phyloP scores from a whole-genome alignment of 495 filamentous ascomycete genomes.

The Aspergillus conjunctus region DNA sequence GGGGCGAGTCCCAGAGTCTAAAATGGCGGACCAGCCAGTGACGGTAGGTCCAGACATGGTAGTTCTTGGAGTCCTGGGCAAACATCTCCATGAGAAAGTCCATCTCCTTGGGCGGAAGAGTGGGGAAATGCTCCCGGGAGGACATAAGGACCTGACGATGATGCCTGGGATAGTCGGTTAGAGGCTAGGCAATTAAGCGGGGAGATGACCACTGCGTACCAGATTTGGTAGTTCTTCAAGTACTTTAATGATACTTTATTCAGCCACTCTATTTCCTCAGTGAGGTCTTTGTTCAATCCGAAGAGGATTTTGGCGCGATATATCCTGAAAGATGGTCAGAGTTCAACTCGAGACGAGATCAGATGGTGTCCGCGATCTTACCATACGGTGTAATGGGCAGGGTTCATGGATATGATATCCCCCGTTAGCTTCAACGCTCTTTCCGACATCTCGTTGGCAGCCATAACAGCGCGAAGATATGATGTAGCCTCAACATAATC shows the following conservation, averaged over 20 bases:
- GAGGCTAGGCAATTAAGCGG: not conserved
- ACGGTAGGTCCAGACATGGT: conserved; percentile 96
- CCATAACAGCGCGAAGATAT: conserved; percentile 94
- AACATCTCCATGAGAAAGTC: conserved; percentile 83
- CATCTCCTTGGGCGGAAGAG: conserved; percentile 60
- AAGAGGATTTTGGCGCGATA: conserved; percentile 81
- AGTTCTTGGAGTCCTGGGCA: conserved; percentile 87
- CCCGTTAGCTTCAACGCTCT: conserved; percentile 82
- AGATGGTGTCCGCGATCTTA: conserved; percentile 31
- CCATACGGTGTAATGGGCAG: conserved; percentile 98
- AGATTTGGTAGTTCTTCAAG: conserved; percentile 98
- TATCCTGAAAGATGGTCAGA: conserved; percentile 53
- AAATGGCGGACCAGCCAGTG: conserved; percentile 91
- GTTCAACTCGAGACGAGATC: not conserved
- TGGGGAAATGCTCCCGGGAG: conserved; percentile 57
- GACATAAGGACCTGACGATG: conserved; percentile 83
- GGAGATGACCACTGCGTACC: conserved; percentile 40
- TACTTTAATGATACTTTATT: conserved; percentile 78
- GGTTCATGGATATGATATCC: conserved; percentile 87
- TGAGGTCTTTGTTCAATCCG: conserved; percentile 64
- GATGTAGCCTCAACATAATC: conserved; percentile 86
- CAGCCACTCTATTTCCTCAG: conserved; percentile 78
- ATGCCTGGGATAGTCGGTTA: conserved; percentile 57
- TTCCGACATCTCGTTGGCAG: conserved; percentile 76
- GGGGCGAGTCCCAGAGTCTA: conserved; percentile 62